Base-by-base conservation (phyloP, 2,329 filamentous ascomycete species). In the Zymoseptoria ardabiliae region DNA sequence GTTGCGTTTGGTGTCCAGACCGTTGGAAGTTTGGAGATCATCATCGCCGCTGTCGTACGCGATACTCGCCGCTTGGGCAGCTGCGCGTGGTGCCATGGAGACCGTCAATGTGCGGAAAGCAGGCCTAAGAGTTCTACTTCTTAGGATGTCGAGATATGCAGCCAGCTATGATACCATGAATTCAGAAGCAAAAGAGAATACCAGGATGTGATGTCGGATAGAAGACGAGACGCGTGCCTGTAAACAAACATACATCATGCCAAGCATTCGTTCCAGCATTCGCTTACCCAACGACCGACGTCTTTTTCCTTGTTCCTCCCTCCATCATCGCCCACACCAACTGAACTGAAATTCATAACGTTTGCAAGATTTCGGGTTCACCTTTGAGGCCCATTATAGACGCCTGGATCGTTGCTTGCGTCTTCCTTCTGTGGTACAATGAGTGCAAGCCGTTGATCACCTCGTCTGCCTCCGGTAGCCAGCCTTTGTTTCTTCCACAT, bases 71-170 rank as follows among this genome's bases (percentile, higher is more conserved):
- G 54, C 49, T 45, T 56, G 54, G 20, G 56, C 58, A 45, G 60
- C 61, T 5, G 58, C 57, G 53, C 63, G 63, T n/a, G 62, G 60
- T 49, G 63, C 45, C 63, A 65, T 65, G 20, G 13, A 55, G 21
- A 19, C 22, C 8, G 25, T n/a, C 35, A 13, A 45, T 45, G 35
- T 17, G 35, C 17, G 35, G 17, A 5, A 45, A 45, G 13, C 6
- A 17, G 13, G 3, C 17, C 35, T 6, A 7, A 45, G 6, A 45
- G 35, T 45, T 45, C 35, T 45, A 7, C 35, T 45, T 45, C 13
- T 45, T 45, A 45, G 35, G 17, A 45, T 45, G 17, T 17, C 17
- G 35, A 45, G 17, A 45, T n/a, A n/a, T n/a, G 35, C 17, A 17
- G 13, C 13, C 13, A 45, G 35, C 35, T 45, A 17, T n/a, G 13